Evolutionary conservation across 257 asterid species (phyloP), one percentile per base, ranked within the genome.

Genomic region (Craterostigma plantagineum): DNA sequence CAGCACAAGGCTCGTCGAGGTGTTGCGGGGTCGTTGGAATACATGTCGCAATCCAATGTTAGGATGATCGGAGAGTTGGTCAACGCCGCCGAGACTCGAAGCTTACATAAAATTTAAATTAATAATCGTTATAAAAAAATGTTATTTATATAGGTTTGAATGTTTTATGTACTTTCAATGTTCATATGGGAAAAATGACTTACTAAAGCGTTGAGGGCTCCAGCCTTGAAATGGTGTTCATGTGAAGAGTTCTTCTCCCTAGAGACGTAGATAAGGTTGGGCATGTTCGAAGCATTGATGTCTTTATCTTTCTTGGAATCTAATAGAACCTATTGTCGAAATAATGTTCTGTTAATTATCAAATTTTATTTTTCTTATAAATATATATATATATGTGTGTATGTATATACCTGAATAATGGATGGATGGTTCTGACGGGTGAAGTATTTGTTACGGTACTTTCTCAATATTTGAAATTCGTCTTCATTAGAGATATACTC

Each of bases 31-130:
- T 83, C 93, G 49, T 79, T 83, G 46, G 95, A 83, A 60, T 63
- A 67, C 95, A 79, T 79, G 68, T 83, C 95, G 40, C 95, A 79
- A 38, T 83, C 95, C 59, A 73, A 51, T 8, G 91, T 79, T 35
- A 83, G 60, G 5, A 83, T 40, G 34, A 76, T 58, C 0, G 91
- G 93, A 16, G 81, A 82, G 54, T 79, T 83, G 23, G 77, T 76
- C 87, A 79, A 71, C 3, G 56, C 18, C 7, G 73, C 76, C 10
- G 95, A 83, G 2, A 76, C 91, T 23, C 93, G 71, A 50, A 83
- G 75, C 95, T 83, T 51, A 50, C 7, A 34, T 14, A 7, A 8
- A 34, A 10, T 27, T 4, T 8, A 17, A 10, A 2, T 30, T 13
- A 7, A 1, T 15, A n/a, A n/a, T 34, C 4, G 10, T 10, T 1